Conservation (phyloP, 2,329 filamentous ascomycete genomes). For the Paracoccidioides brasiliensis region DNA sequence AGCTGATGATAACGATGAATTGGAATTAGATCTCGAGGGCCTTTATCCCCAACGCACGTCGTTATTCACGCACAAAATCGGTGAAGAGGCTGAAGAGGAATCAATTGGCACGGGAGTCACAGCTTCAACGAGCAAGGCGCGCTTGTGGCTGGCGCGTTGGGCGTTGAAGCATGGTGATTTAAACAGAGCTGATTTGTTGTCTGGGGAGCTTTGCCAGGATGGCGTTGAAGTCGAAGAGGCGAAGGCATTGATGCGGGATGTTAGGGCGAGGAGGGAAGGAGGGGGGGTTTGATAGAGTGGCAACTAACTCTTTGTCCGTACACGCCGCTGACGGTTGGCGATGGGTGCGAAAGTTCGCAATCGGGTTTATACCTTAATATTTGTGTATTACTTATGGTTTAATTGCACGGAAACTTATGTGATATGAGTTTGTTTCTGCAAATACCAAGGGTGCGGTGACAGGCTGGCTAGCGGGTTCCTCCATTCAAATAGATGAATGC, state of each 20-base stretch:
- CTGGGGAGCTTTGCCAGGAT: slow-evolving; percentile 86
- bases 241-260: slow-evolving; percentile 79
- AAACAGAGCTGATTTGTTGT: slow-evolving; percentile 61
- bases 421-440: background rate
- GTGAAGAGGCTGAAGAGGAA: slow-evolving; percentile 30
- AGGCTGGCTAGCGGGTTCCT: background rate
- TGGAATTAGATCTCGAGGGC: slow-evolving; percentile 34
- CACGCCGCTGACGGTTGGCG: background rate
- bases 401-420: no score
- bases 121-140: slow-evolving; percentile 76
- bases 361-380: background rate
- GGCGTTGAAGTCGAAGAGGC: slow-evolving; percentile 95
- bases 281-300: background rate
- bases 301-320: background rate
- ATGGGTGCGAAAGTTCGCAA: background rate
- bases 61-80: slow-evolving; percentile 17
- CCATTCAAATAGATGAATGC: background rate
- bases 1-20: slow-evolving; percentile 20
- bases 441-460: background rate
- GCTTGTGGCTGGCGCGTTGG: slow-evolving; percentile 82
- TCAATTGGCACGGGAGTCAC: slow-evolving; percentile 65
- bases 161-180: slow-evolving; percentile 67
- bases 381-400: background rate
- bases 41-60: slow-evolving; percentile 12
- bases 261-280: slow-evolving; percentile 58